Evolutionary conservation across 371 early-diverging fungal genomes (phyloP), one percentile per base, ranked within the genome.

Genomic region (Mucor sp.): DNA sequence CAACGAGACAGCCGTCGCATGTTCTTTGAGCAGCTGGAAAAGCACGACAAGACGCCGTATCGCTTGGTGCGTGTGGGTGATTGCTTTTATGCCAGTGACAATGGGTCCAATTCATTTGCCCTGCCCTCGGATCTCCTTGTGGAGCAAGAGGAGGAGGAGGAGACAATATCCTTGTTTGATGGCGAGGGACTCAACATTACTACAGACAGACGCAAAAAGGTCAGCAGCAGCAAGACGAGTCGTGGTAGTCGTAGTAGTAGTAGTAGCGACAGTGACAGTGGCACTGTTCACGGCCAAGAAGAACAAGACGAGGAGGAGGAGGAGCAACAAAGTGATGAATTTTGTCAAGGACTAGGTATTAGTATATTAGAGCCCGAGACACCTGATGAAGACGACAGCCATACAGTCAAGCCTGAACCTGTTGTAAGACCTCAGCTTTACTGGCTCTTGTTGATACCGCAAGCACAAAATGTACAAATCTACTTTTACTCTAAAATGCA

Each of bases 401-500:
- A 58, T n/a, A 14, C 27, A 4, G 53, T 39, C 0, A 57, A 59
- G 0, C 60, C 43, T 19, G 63, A 64, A 27, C 50, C 66, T 15
- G 58, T 39, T 2, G 4, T 2, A 6, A 50, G 62, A n/a, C 69
- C 77, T 14, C 82, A 74, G 56, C 62, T 74, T 1, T 93, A 90
- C 63, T 94, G 93, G 93, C 66, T 92, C 11, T 71, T 92, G 21
- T 61, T 92, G 4, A 83, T 85, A 3, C 87, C 92, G 17, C 85
- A 78, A 43, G 81, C 77, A 3, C 68, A 78, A 1, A 77, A 78
- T 17, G 86, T 90, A 0, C 88, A 89, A 50, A 72, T 94, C 25
- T 64, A 64, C 43, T 90, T 91, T 62, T 93, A 90, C 69, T 93
- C 92, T 0, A 89, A 90, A 70, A 69, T 82, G 17, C 80, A 88